These are phyloP conservation scores for Oryza coarctata DNA, from an alignment of 176 grass and related monocot species.

Conservation along the genomic window DNA sequence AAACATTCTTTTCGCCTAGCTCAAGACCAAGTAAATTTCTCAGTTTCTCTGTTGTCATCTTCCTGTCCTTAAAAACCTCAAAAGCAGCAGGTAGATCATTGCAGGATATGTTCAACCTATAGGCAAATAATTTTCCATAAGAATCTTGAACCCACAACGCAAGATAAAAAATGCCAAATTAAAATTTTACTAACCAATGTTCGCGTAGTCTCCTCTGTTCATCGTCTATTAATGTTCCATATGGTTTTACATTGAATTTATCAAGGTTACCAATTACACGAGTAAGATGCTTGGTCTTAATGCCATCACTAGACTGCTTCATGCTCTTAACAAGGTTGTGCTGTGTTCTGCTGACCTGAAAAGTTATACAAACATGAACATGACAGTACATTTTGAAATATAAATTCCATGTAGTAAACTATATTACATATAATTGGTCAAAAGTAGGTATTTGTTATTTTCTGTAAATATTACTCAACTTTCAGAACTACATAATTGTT, in stretches of 20 bases:
- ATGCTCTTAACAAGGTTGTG: constrained; percentile 53
- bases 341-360: constrained; percentile 58
- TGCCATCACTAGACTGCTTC: constrained; percentile 63
- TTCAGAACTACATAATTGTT: neutral
- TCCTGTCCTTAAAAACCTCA: constrained; percentile 30
- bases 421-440: neutral
- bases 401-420: neutral
- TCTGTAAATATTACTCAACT: neutral
- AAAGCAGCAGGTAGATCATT: constrained; percentile 50
- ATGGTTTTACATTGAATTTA: constrained; percentile 50
- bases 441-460: neutral
- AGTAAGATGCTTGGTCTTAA: constrained; percentile 48
- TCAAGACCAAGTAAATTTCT: constrained; percentile 38
- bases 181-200: constrained; percentile 44
- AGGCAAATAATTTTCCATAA: constrained; percentile 14
- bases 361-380: constrained; percentile 13
- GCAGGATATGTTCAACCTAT: constrained; percentile 46
- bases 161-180: neutral
- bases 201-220: constrained; percentile 41
- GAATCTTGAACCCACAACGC: neutral
- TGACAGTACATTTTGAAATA: neutral
- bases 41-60: constrained; percentile 23
- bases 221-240: constrained; percentile 46
- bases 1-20: constrained; percentile 43
- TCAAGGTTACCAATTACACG: constrained; percentile 57